Base-by-base conservation (phyloP, 768 basidiomycete genomes). In the Tylopilus intermedius region DNA sequence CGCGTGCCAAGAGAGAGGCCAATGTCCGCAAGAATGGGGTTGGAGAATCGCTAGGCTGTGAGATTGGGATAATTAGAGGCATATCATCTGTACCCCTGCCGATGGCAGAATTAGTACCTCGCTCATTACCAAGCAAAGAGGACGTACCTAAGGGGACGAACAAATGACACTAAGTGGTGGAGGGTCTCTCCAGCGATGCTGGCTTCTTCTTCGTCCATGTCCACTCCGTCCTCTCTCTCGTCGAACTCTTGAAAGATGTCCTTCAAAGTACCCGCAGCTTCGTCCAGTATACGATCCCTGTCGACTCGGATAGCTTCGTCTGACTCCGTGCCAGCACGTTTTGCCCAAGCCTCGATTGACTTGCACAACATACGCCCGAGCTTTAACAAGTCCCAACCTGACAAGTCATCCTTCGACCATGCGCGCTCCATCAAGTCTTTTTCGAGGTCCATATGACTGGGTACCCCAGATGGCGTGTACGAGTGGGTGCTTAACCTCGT, bases 181-280 rank as follows among this genome's bases (percentile, higher is more conserved):
- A 90, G 63, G 2, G 81, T 81, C 58, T 81, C 76, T 0, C 86
- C 86, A 8, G 88, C 74, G 27, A 83, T 79, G 39, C 64, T 71
- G 11, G 83, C 80, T 61, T 88, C 88, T 58, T 88, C 84, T 53
- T 86, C 82, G 48, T 86, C 84, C 59, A 86, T 64, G 48, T 66
- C 64, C 10, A 66, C 59, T 2, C 66, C 77, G 35, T 89, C 86
- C 10, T 83, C 83, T 50, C 79, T 73, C 21, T 79, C 77, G 55
- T 89, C 86, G 45, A 85, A 74, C 57, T 88, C 86, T 58, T 86
- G 83, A 13, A 88, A 76, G 5, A 88, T 76, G 56, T 90, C 89
- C 63, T 82, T 84, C 54, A 87, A 60, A 6, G 86, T 77, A 0
- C 83, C 81, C 2, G 86, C 81, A 5, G 80, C 79, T 66, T 91